Percentiles rank a stretch among this genome's conserved stretches.
Conservation (phyloP, 2,329 filamentous ascomycete species). For the Epichloe scottii region DNA sequence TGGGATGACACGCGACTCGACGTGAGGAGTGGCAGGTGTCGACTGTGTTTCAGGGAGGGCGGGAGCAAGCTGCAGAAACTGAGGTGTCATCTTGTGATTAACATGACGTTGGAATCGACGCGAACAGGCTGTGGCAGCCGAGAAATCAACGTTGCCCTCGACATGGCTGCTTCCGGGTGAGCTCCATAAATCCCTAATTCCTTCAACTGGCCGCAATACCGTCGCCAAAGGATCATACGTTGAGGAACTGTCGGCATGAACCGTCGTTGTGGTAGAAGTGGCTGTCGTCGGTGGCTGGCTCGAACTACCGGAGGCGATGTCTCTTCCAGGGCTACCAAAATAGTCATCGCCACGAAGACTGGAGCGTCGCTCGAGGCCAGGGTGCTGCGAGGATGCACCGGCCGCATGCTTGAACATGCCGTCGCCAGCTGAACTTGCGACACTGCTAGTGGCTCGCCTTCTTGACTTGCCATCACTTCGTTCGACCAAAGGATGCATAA, state of each 20-base stretch:
- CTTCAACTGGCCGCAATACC: constrained; percentile 19
- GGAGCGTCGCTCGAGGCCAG: constrained; percentile 39
- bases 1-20: constrained; percentile 20
- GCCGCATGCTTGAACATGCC: constrained; percentile 27
- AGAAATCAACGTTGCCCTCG: constrained; percentile 12
- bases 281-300: constrained; percentile 15
- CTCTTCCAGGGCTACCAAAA: constrained; percentile 30
- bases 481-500: constrained; percentile 48
- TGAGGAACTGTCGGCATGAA: constrained; percentile 14
- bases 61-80: constrained; percentile 28
- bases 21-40: constrained; percentile 24
- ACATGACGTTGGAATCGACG: constrained; percentile 28
- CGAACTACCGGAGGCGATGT: constrained; percentile 17
- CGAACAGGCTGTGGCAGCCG: constrained; percentile 3
- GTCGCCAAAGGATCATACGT: constrained; percentile 30
- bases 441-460: constrained; percentile 47
- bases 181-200: not conserved
- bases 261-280: constrained; percentile 9
- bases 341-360: constrained; percentile 43
- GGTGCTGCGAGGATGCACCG: constrained; percentile 40
- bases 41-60: constrained; percentile 16
- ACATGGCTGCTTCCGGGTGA: not conserved
- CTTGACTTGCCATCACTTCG: constrained; percentile 42
- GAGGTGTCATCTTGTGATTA: constrained; percentile 28
- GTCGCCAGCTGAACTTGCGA: constrained; percentile 51